Conservation (phyloP, 768 basidiomycete genomes). For the Macrolepiota albuminosa region DNA sequence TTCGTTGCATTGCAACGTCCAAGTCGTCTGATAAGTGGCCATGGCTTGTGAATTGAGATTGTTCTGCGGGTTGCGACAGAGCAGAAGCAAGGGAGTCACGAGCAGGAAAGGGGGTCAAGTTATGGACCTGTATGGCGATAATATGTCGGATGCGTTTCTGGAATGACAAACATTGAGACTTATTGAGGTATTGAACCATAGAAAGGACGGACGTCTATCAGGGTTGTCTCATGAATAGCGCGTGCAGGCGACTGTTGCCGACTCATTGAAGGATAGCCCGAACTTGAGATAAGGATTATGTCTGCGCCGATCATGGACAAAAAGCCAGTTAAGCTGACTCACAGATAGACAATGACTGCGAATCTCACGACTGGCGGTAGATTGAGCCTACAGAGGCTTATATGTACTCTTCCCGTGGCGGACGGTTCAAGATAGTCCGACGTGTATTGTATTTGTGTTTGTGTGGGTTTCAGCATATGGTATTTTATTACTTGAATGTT, state of each 20-base stretch:
- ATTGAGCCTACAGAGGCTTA: no score
- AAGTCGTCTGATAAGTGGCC: slow-evolving; percentile 68
- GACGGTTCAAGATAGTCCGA: neutral
- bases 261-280: neutral
- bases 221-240: neutral
- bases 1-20: slow-evolving; percentile 54
- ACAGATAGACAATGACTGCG: neutral
- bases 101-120: slow-evolving; percentile 80
- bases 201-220: slow-evolving; percentile 14
- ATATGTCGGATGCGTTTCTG: slow-evolving; percentile 75
- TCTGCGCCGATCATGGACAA: neutral
- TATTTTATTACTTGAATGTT: neutral
- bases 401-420: neutral
- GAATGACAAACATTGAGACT: slow-evolving; percentile 10
- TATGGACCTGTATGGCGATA: slow-evolving; percentile 67
- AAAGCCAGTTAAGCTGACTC: neutral
- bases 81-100: slow-evolving; percentile 77
- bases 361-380: no score
- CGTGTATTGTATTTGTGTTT: neutral
- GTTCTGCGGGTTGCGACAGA: slow-evolving; percentile 59
- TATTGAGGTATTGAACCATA: neutral
- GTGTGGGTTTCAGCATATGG: neutral
- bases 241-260: neutral
- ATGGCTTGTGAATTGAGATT: slow-evolving; percentile 51
- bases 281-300: neutral